Evolutionary conservation across 495 filamentous ascomycete genomes (phyloP).

Genomic region (Penicillium daleae): DNA sequence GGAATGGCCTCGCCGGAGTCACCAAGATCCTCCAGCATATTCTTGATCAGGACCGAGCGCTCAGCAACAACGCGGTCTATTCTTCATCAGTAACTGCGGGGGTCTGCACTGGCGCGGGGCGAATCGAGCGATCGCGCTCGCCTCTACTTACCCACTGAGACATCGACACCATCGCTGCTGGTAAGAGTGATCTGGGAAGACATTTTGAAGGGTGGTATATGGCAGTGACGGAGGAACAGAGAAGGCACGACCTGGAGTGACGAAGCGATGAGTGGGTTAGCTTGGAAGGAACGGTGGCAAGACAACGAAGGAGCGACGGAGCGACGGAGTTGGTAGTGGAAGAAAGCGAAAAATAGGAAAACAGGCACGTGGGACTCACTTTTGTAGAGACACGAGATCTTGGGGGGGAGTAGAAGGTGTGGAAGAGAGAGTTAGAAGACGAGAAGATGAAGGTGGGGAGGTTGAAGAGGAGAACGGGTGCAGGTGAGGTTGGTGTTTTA

Average conservation of each 20-base stretch:
- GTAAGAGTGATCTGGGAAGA: slow-evolving; percentile 50
- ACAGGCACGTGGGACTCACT: background rate
- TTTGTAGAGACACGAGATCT: background rate
- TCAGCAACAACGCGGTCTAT: slow-evolving; percentile 84
- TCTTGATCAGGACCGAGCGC: slow-evolving; percentile 94
- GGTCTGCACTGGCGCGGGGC: background rate
- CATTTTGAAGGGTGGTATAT: background rate
- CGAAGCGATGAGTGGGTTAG: background rate
- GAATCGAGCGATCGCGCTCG: background rate
- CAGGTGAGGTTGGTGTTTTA: background rate
- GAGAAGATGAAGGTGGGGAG: background rate
- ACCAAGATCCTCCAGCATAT: slow-evolving; percentile 93
- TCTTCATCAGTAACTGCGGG: background rate
- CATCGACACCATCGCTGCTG: slow-evolving; percentile 59
- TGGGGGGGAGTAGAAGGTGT: background rate
- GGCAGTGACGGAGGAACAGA: background rate
- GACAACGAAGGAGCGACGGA: background rate
- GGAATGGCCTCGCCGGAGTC: slow-evolving; percentile 71
- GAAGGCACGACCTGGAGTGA: background rate
- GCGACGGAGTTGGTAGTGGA: background rate
- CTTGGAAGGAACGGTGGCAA: background rate
- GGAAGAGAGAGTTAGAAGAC: background rate
- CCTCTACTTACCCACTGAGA: slow-evolving; percentile 57
- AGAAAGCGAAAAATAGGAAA: background rate
- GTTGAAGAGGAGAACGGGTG: background rate